Base-by-base conservation (phyloP, 768 basidiomycete species). In the Coprinopsis sp. region DNA sequence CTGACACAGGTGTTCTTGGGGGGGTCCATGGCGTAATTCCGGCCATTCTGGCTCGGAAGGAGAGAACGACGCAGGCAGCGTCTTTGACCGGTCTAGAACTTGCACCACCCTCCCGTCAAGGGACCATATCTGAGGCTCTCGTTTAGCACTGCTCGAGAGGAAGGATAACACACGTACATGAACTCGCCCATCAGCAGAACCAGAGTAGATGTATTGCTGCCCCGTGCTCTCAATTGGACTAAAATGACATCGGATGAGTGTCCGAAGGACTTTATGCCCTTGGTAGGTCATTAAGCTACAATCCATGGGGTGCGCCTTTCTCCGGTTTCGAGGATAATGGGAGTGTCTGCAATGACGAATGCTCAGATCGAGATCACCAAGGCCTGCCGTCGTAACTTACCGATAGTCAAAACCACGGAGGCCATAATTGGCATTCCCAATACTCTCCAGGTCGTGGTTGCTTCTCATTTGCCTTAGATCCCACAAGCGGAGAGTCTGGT, bases 211-310 rank as follows among this genome's bases (percentile, higher is more conserved):
- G 66, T 98, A 99, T 55, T 87, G 88, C 48, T 80, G 76, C 7
- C 93, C 92, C 6, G 96, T 99, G 4, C 91, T 92, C 62, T 92
- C 87, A 4, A 74, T 73, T 18, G 96, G 96, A 55, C 91, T 94
- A 68, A 98, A 99, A 67, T 97, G 87, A 61, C 94, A 97, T 46
- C 96, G 78, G 55, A 99, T 96, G 46, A 99, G 78, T 0, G 96
- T 99, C 33, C 86, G 78, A 33, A 95, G 66, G 19, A 98, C 91
- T 10, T 81, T 72, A 60, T 98, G 96, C 1, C 96, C 96, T 33
- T 90, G 77, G 63, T 91, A 99, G 2, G 89, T 87, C 94, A 95
- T 95, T 27, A 98, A 84, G 55, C 90, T 93, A 60, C 91, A 92
- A 58, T 98, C 93, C 47, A 76, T 69, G 5, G 92, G 95, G 64